These are phyloP conservation scores for Cochlearia excelsa DNA, from an alignment of 345 rosid species.

Conservation along the genomic window DNA sequence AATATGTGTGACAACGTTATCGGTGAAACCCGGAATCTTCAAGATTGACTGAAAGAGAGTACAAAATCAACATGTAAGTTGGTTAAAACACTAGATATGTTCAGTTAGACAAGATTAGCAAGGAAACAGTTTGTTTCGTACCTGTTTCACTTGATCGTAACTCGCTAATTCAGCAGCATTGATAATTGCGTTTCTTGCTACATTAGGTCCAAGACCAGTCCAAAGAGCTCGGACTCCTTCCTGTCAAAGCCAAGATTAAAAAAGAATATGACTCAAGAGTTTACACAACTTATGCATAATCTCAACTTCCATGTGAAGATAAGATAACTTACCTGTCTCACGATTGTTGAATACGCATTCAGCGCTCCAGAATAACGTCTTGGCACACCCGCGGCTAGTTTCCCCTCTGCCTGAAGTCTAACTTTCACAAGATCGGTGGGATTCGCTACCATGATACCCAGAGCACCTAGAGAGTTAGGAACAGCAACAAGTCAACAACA, in stretches of 20 bases:
- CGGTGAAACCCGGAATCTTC: conserved; percentile 96
- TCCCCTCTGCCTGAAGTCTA: conserved; percentile 98
- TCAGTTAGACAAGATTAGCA: conserved; percentile 1
- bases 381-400: conserved; percentile 86
- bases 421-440: conserved; percentile 99
- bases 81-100: neutral
- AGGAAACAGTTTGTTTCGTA: conserved; percentile 14
- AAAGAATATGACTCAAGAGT: conserved; percentile 7
- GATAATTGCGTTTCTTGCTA: conserved; percentile 90
- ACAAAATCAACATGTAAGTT: neutral
- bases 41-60: conserved; percentile 63
- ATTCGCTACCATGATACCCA: conserved; percentile 80
- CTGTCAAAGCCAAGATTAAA: conserved; percentile 40
- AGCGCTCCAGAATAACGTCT: conserved; percentile 91
- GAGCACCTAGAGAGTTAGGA: conserved; percentile 56
- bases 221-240: conserved; percentile 93
- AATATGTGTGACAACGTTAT: conserved; percentile 89
- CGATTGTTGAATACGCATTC: conserved; percentile 91
- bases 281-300: conserved; percentile 5
- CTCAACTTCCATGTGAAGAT: conserved; percentile 23
- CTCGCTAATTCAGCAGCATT: conserved; percentile 98
- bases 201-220: conserved; percentile 96
- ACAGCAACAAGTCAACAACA: neutral
- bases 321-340: conserved; percentile 60
- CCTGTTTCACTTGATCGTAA: conserved; percentile 98